These are phyloP conservation scores for Kurtzmaniella quercitrusa DNA, from an alignment of 1,139 yeast species.

Conservation along the genomic window DNA sequence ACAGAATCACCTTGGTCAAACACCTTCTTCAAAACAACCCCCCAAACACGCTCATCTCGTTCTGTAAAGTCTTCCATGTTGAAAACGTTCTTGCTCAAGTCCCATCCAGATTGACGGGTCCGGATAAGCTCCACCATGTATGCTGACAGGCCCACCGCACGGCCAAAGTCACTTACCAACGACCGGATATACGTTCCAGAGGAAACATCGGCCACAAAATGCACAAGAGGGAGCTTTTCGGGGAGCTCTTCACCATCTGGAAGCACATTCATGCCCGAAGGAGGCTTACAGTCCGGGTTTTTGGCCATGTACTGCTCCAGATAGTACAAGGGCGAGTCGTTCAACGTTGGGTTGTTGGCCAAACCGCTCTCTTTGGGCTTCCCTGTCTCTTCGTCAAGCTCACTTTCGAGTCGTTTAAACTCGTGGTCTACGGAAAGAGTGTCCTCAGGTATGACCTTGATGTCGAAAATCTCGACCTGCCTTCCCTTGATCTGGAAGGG, in stretches of 20 bases:
- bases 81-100: constrained; percentile 66
- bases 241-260: constrained; percentile 24
- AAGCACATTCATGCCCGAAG: constrained; percentile 10
- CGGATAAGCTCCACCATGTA: constrained; percentile 86
- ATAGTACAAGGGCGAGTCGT: constrained; percentile 57
- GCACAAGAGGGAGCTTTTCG: constrained; percentile 55
- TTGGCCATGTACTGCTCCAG: constrained; percentile 48
- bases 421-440: constrained; percentile 53
- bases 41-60: constrained; percentile 63
- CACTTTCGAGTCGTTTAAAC: constrained; percentile 48
- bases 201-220: constrained; percentile 74
- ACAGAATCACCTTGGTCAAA: constrained; percentile 30
- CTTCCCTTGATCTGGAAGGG: constrained; percentile 80
- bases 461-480: constrained; percentile 55
- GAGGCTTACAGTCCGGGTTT: constrained; percentile 14
- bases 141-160: constrained; percentile 74
- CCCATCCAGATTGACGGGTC: constrained; percentile 78
- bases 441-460: constrained; percentile 51
- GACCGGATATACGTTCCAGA: constrained; percentile 96
- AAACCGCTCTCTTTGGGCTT: constrained; percentile 42
- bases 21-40: constrained; percentile 53
- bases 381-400: constrained; percentile 47
- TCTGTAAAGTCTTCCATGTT: constrained; percentile 59
- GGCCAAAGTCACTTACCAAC: constrained; percentile 82
- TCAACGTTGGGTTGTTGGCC: constrained; percentile 54